phyloP scores from a whole-genome alignment of 192 early-diverging fungal species.

The Cladochytrium replicatum region DNA sequence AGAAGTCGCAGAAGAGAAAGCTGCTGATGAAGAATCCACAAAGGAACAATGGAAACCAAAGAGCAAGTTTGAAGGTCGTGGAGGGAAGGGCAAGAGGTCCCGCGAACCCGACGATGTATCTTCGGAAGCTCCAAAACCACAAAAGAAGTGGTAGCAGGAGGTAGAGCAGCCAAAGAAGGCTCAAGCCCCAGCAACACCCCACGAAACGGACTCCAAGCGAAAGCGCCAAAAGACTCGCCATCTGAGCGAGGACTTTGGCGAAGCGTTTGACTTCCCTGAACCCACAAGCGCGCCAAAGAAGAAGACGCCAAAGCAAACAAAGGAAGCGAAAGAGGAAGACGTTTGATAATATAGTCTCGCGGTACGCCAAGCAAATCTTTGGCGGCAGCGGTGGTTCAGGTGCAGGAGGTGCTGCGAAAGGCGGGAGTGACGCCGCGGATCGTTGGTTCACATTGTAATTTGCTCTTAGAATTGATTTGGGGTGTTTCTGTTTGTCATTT shows the following conservation, averaged over 20 bases:
- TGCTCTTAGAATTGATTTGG: too few species aligned
- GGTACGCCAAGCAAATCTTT: constrained; percentile 23
- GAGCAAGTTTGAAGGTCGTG: constrained; percentile 2
- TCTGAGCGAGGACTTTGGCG: too few species aligned
- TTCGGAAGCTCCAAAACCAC: background rate
- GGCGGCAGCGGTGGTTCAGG: constrained; percentile 4
- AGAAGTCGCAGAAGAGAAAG: too few species aligned
- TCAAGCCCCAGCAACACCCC: too few species aligned
- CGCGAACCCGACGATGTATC: background rate
- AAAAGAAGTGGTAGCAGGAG: background rate
- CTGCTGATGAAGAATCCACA: too few species aligned
- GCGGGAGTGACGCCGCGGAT: too few species aligned
- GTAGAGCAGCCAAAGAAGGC: constrained; percentile 5
- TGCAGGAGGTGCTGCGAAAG: too few species aligned
- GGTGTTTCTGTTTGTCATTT: too few species aligned
- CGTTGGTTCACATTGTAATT: too few species aligned
- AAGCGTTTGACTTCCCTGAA: too few species aligned
- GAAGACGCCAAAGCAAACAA: background rate
- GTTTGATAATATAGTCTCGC: constrained; percentile 14
- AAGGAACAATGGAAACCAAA: constrained; percentile 3
- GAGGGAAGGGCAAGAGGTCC: background rate
- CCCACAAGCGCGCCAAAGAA: constrained; percentile 10
- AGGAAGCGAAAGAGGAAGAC: constrained; percentile 8
- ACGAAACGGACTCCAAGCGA: too few species aligned
- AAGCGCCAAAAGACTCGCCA: too few species aligned